Base-by-base conservation (phyloP, 306 rosid genomes). In the Castanea crenata region DNA sequence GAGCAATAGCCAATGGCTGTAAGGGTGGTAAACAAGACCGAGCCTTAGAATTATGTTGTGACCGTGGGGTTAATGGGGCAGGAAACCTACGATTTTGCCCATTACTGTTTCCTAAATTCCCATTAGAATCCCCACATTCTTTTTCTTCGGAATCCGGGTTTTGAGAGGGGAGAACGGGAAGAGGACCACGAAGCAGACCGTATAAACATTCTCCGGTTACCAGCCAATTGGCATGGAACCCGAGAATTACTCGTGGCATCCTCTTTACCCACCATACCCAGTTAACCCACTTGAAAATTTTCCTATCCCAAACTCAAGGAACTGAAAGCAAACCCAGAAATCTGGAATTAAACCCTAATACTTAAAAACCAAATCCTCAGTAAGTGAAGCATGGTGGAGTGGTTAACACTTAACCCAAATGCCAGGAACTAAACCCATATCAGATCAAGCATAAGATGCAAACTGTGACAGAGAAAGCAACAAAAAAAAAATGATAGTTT, bases 171-270 rank as follows among this genome's bases (percentile, higher is more conserved):
- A 92, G 62, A 67, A 67, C 97, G 92, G 5, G 98, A 92, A 3
- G 98, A 84, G 31, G 98, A 93, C 98, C 98, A 94, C 0, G 98
- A 94, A 0, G 94, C 92, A 3, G 98, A 94, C 13, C 98, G 92
- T 92, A 93, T 90, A 84, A 92, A 94, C 96, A 90, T 76, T 79
- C 85, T 94, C 86, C 91, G 85, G 71, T 74, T 68, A 71, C 89
- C 76, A 10, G 94, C 61, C 44, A 90, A 85, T 72, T 83, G 96
- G 75, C 72, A 75, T 1, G 94, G 90, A 56, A 85, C 76, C 78
- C 86, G 79, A 72, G 92, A 61, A 74, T 67, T 81, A 73, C 74
- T 83, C 3, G 87, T 75, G 25, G 74, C 89, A 78, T 89, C 98
- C 73, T 94, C 98, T 79, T 87, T 86, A 68, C 95, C 93, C 92